Base-by-base conservation (phyloP, 148 eudicot genomes). In the Rhododendron molle region DNA sequence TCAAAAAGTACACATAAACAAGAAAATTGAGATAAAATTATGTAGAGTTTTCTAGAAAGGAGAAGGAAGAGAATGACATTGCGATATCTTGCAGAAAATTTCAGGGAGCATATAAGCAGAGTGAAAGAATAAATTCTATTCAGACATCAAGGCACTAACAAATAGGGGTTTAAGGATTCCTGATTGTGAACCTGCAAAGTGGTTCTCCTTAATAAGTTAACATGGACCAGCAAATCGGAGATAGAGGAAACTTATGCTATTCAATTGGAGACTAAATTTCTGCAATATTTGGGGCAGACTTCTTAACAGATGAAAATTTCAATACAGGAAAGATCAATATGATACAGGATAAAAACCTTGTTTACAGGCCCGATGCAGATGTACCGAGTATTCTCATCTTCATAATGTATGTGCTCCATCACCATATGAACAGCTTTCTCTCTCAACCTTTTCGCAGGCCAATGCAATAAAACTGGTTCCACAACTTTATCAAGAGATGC, bases 371-470 rank as follows among this genome's bases (percentile, higher is more conserved):
- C 99, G 46, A 95, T 95, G 95, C 99, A 97, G 87, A 97, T 74
- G 85, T 97, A 97, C 30, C 96, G 93, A 87, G 98, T 97, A 88
- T 95, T 97, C 90, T 94, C 98, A 91, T 97, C 99, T 88, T 97
- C 99, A 88, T 97, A 97, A 85, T 97, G 99, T 88, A 97, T 90
- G 89, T 97, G 98, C 86, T 97, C 94, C 98, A 97, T 95, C 81
- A 88, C 94, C 60, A 90, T 89, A 78, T 90, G 86, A 85, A 97
- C 93, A 73, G 99, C 91, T 86, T 90, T 95, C 82, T 97, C 99
- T 87, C 99, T 94, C 86, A 97, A 87, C 87, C 87, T 95, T 81
- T 93, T 94, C 32, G 92, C 98, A 26, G 99, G 99, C 99, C 99
- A 95, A 38, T 80, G 91, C 95, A 91, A 86, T 78, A 97, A 85